A percentile compares a stretch with the other conserved stretches of the same genome.
Evolutionary conservation across 129 eudicot species (phyloP).

Genomic region (Glebionis coronaria): DNA sequence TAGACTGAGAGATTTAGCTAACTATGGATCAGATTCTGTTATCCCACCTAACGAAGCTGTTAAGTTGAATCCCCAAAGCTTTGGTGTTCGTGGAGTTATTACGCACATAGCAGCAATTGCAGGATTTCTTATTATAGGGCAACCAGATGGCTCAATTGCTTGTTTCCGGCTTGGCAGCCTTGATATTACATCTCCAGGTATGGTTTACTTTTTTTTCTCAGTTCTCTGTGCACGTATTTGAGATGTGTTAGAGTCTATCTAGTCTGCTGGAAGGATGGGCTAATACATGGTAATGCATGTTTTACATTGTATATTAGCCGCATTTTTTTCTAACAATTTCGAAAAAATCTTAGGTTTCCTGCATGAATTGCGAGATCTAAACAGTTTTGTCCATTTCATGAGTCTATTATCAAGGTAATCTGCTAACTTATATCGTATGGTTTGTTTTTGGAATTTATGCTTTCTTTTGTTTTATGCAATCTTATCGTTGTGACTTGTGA

Average conservation of each 20-base stretch:
- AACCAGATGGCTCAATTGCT: slow-evolving; percentile 66
- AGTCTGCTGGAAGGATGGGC: too few relatives aligned
- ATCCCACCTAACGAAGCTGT: slow-evolving; percentile 50
- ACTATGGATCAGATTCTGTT: slow-evolving; percentile 49
- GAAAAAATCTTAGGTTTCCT: too few relatives aligned
- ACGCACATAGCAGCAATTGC: slow-evolving; percentile 60
- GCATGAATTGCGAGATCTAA: slow-evolving; percentile 74
- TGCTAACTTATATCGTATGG: slow-evolving; percentile 5
- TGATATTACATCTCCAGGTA: slow-evolving; percentile 71
- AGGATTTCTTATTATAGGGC: slow-evolving; percentile 72
- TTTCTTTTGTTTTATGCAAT: slow-evolving; percentile 17
- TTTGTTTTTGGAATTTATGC: not conserved
- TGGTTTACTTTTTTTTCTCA: not conserved
- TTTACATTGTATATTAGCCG: slow-evolving; percentile 1
- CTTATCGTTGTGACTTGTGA: slow-evolving; percentile 5
- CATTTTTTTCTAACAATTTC: slow-evolving; percentile 15
- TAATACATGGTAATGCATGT: too few relatives aligned
- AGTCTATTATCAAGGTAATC: slow-evolving; percentile 79
- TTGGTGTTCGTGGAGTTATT: slow-evolving; percentile 52
- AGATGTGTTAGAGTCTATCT: not conserved
- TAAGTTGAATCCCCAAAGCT: slow-evolving; percentile 44
- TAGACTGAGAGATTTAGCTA: slow-evolving; percentile 38
- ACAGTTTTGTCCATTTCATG: slow-evolving; percentile 90
- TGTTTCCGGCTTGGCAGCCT: slow-evolving; percentile 69
- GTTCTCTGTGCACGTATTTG: too few relatives aligned